Percentiles rank a stretch among this genome's conserved stretches.
These are phyloP conservation scores for Linum tenue DNA, from an alignment of 345 rosid genomes.

Conservation along the genomic window DNA sequence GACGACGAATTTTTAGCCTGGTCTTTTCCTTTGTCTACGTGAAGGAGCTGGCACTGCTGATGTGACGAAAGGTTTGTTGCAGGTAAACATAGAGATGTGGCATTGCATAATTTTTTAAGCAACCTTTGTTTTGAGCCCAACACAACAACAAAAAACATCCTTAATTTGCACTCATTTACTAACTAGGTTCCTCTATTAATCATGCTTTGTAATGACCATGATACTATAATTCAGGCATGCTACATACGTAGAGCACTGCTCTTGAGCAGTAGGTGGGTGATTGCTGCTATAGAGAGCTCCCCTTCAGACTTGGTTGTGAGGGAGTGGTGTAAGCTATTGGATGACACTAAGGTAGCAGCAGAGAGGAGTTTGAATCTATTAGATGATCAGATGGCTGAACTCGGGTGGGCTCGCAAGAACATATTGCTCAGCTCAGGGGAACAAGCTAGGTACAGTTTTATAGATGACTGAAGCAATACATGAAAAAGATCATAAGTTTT, in stretches of 20 bases:
- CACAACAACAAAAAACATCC: slow-evolving; percentile 1
- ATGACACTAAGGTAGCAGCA: slow-evolving; percentile 35
- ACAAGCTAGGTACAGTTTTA: slow-evolving; percentile 50
- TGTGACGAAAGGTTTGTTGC: slow-evolving; percentile 40
- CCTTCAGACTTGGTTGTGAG: slow-evolving; percentile 11
- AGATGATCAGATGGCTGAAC: slow-evolving; percentile 39
- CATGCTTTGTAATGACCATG: not conserved
- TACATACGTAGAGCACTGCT: slow-evolving; percentile 36
- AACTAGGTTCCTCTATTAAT: not conserved
- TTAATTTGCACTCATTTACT: not conserved
- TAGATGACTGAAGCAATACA: slow-evolving; percentile 33
- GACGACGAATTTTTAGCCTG: slow-evolving; percentile 27
- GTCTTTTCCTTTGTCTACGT: slow-evolving; percentile 40
- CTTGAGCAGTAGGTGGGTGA: slow-evolving; percentile 26
- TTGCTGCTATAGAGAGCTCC: slow-evolving; percentile 12
- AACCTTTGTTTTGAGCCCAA: not conserved
- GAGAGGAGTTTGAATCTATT: slow-evolving; percentile 17
- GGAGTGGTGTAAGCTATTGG: slow-evolving; percentile 38
- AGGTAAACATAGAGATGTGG: slow-evolving; percentile 27
- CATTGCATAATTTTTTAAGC: not conserved
- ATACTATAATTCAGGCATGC: slow-evolving; percentile 34
- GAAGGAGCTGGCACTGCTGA: slow-evolving; percentile 51
- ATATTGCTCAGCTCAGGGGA: slow-evolving; percentile 51
- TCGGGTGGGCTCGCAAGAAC: slow-evolving; percentile 65
- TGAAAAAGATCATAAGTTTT: not conserved